A percentile compares a stretch with the other conserved stretches of the same genome.
phyloP scores from a whole-genome alignment of 176 grass and related monocot genomes.

The Poa pratensis region DNA sequence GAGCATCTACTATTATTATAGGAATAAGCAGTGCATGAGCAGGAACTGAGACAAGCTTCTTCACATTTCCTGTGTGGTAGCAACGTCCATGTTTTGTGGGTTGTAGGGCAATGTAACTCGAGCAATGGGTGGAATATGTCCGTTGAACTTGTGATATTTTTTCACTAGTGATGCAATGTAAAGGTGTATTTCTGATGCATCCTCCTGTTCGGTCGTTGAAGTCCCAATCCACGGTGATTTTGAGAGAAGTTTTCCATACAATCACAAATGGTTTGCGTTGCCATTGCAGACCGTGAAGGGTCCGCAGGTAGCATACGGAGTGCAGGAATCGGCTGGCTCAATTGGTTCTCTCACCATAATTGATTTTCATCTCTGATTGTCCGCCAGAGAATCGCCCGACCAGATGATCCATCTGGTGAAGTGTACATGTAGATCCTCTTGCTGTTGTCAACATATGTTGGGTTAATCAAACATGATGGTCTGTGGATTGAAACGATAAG shows the following conservation, averaged over 20 bases:
- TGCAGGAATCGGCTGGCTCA: background rate
- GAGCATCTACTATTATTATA: background rate
- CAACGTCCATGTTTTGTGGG: background rate
- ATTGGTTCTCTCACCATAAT: too few species aligned
- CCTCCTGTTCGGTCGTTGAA: background rate
- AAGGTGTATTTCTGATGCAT: background rate
- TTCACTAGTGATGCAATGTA: background rate
- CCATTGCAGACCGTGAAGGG: background rate
- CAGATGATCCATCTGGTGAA: background rate
- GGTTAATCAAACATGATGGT: background rate
- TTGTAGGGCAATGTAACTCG: background rate
- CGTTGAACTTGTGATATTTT: background rate
- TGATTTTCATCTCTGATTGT: too few species aligned
- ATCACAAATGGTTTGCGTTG: background rate
- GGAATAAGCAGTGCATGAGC: constrained; percentile 14
- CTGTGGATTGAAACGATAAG: background rate
- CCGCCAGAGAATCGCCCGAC: too few species aligned
- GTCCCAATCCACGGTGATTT: background rate
- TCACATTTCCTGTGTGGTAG: background rate
- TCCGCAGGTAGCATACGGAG: background rate
- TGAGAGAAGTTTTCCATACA: constrained; percentile 13
- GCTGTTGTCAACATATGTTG: background rate
- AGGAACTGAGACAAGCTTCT: constrained; percentile 9
- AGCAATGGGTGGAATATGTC: background rate
- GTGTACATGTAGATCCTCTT: background rate